Conservation (phyloP, 805 yeast species). For the Wickerhamomyces kurtzmanii region DNA sequence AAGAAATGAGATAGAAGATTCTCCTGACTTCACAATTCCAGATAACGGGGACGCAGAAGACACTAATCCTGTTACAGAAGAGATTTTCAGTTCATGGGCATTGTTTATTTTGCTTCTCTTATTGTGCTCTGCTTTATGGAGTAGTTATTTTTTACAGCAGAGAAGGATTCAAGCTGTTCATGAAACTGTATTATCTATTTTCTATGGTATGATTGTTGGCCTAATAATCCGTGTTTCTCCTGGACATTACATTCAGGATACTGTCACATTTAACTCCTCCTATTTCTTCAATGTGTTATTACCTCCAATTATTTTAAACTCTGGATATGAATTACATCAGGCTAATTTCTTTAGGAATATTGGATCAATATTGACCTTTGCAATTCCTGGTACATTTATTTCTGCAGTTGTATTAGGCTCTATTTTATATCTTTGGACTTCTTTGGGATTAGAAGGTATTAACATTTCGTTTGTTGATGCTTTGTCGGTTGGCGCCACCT, state of each 20-base stretch:
- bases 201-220: conserved; percentile 96
- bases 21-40: conserved; percentile 26
- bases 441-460: conserved; percentile 83
- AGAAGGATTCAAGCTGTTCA: conserved; percentile 91
- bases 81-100: conserved; percentile 97
- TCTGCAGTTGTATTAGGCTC: conserved; percentile 88
- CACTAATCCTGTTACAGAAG: conserved; percentile 84
- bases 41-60: conserved; percentile 51
- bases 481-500: conserved; percentile 92
- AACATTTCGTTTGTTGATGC: conserved; percentile 94
- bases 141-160: conserved; percentile 87
- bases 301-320: conserved; percentile 93
- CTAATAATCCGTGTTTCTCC: conserved; percentile 83
- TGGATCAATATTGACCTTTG: conserved; percentile 85
- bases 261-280: conserved; percentile 89
- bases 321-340: conserved; percentile 95
- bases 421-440: conserved; percentile 82
- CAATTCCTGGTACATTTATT: conserved; percentile 94
- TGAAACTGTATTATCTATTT: conserved; percentile 92
- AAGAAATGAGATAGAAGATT: conserved; percentile 25
- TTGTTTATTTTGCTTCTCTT: conserved; percentile 75
- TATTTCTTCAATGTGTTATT: conserved; percentile 88
- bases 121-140: conserved; percentile 86
- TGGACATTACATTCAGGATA: conserved; percentile 95
- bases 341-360: conserved; percentile 90